A percentile compares a stretch with the other conserved stretches of the same genome.
These are phyloP conservation scores for Gloeophyllum trabeum DNA, from an alignment of 768 basidiomycete genomes.

Conservation along the genomic window DNA sequence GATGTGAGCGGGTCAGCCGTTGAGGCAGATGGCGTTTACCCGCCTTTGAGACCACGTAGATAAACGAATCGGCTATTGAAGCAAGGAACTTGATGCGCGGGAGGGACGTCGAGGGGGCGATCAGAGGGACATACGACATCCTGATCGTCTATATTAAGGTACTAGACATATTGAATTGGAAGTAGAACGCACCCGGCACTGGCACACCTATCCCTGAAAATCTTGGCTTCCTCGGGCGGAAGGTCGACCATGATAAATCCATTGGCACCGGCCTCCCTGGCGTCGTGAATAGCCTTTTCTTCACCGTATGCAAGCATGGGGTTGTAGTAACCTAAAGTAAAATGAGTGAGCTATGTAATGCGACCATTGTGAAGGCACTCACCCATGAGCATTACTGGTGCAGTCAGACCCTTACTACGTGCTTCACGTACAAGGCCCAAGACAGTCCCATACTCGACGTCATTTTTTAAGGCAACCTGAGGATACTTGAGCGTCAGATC, in stretches of 20 bases:
- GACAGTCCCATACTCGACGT: constrained; percentile 66
- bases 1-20: neutral
- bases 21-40: constrained; percentile 4
- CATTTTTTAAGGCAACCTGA: constrained; percentile 77
- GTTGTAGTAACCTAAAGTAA: constrained; percentile 83
- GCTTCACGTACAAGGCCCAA: constrained; percentile 72
- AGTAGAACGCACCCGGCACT: constrained; percentile 52
- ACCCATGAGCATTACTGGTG: constrained; percentile 95
- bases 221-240: constrained; percentile 91
- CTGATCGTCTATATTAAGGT: constrained; percentile 26
- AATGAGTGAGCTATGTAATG: constrained; percentile 1
- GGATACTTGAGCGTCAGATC: neutral
- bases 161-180: constrained; percentile 1
- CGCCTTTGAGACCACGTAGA: constrained; percentile 97
- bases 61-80: constrained; percentile 92
- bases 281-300: constrained; percentile 87
- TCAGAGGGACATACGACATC: constrained; percentile 88
- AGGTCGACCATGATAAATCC: constrained; percentile 98
- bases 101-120: constrained; percentile 88
- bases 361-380: constrained; percentile 7
- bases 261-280: constrained; percentile 83
- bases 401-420: constrained; percentile 67
- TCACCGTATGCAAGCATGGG: constrained; percentile 93
- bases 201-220: constrained; percentile 82
- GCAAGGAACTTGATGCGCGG: constrained; percentile 84